phyloP scores from a whole-genome alignment of 352 stramenopile genomes.

The Globisporangium sylvaticum region DNA sequence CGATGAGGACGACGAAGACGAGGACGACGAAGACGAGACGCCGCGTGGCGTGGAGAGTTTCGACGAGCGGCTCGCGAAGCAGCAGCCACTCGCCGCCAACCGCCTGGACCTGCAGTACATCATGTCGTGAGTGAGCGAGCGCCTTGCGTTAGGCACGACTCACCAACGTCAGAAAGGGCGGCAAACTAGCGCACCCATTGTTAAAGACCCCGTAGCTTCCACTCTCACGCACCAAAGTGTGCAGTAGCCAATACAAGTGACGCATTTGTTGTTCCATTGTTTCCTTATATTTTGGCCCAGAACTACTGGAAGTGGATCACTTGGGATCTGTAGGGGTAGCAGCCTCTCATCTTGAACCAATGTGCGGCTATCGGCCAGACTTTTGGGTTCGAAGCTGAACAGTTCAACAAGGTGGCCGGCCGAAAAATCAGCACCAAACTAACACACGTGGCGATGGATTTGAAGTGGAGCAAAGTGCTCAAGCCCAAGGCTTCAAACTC shows the following conservation, averaged over 20 bases:
- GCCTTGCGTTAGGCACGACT: background rate
- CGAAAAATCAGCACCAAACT: no score
- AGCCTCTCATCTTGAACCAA: no score
- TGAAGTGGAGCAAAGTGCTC: no score
- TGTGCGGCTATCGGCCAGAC: no score
- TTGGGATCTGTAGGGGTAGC: no score
- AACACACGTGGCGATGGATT: no score
- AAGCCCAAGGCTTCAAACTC: no score
- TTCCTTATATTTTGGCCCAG: background rate
- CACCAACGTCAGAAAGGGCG: constrained; percentile 4
- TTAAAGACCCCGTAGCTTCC: background rate
- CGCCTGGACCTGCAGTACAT: constrained; percentile 19
- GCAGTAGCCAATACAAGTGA: background rate
- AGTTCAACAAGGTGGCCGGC: no score
- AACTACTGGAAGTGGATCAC: no score
- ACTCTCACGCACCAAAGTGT: background rate
- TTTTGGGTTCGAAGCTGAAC: no score
- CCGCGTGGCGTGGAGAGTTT: background rate
- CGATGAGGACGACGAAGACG: background rate
- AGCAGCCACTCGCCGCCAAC: background rate
- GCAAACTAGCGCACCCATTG: no score
- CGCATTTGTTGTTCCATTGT: background rate
- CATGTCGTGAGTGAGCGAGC: constrained; percentile 15
- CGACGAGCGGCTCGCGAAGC: background rate
- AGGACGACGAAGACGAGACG: constrained; percentile 4